These are phyloP conservation scores for Aspergillus niger DNA, from an alignment of 2,329 filamentous ascomycete genomes.

Conservation along the genomic window DNA sequence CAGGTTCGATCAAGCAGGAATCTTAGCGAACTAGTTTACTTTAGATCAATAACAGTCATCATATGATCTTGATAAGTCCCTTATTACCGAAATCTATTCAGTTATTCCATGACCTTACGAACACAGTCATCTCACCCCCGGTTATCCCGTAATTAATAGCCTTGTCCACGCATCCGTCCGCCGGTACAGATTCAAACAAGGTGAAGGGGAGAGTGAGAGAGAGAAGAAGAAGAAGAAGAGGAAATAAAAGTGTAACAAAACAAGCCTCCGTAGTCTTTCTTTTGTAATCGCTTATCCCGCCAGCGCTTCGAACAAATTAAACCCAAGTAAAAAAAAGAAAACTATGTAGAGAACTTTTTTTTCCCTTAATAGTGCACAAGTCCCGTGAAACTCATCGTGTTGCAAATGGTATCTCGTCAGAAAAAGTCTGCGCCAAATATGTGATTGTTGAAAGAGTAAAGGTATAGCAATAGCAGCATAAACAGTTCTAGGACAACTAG, in stretches of 20 bases:
- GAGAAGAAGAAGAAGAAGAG: neutral
- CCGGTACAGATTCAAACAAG: neutral
- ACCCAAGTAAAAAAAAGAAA: constrained; percentile 13
- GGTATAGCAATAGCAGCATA: neutral
- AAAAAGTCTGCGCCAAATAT: constrained; percentile 23
- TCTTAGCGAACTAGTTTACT: neutral
- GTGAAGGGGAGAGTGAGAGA: neutral
- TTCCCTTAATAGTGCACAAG: constrained; percentile 14
- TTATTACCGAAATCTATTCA: constrained; percentile 2
- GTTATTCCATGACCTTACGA: neutral
- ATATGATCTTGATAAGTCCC: neutral
- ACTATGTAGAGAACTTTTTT: constrained; percentile 15
- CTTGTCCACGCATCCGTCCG: neutral
- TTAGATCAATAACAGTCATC: neutral
- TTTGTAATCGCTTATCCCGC: constrained; percentile 22
- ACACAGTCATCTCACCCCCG: neutral
- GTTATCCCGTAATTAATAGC: neutral
- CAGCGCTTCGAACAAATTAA: constrained; percentile 24
- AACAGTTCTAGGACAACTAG: constrained; percentile 11
- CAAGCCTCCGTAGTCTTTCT: constrained; percentile 8
- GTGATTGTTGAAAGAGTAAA: constrained; percentile 14
- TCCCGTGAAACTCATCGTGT: constrained; percentile 17
- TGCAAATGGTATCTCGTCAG: constrained; percentile 25
- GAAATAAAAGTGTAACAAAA: neutral
- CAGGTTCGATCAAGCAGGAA: neutral